These are phyloP conservation scores for Obba rivulosa DNA, from an alignment of 768 basidiomycete genomes.

Conservation along the genomic window DNA sequence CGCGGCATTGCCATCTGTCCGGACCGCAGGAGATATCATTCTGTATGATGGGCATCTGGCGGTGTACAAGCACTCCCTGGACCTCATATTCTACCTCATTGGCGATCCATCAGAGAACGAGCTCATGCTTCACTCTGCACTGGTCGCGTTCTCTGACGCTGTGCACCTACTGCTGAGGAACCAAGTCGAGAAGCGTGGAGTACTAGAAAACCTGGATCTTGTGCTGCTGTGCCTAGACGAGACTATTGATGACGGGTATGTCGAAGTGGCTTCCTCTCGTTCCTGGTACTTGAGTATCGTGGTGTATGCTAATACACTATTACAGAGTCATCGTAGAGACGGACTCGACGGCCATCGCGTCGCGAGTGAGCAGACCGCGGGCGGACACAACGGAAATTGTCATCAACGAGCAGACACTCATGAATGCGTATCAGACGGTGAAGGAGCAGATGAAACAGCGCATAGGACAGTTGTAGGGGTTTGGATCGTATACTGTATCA, in stretches of 20 bases:
- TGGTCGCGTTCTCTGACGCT: constrained; percentile 82
- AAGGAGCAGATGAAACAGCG: constrained; percentile 81
- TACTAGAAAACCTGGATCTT: constrained; percentile 91
- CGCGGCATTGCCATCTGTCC: background rate
- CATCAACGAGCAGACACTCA: constrained; percentile 96
- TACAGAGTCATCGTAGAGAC: constrained; percentile 93
- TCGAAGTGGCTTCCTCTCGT: constrained; percentile 9
- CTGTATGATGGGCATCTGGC: constrained; percentile 87
- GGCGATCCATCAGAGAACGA: constrained; percentile 89
- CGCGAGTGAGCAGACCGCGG: constrained; percentile 85
- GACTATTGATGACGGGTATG: constrained; percentile 96
- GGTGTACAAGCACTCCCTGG: constrained; percentile 90
- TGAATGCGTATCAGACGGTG: constrained; percentile 89
- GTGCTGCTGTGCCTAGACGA: constrained; percentile 93
- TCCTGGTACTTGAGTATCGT: background rate
- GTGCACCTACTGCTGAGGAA: constrained; percentile 81
- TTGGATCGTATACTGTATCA: no score
- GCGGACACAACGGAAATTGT: constrained; percentile 95
- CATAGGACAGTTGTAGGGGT: constrained; percentile 49
- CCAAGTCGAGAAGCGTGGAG: constrained; percentile 90
- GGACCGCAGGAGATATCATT: constrained; percentile 81
- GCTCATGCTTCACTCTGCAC: constrained; percentile 86
- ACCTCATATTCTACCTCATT: constrained; percentile 92
- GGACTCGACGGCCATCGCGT: constrained; percentile 92
- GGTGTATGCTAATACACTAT: background rate